Conservation (phyloP, 192 early-diverging fungal genomes). For the Phlyctochytrium planicorne region DNA sequence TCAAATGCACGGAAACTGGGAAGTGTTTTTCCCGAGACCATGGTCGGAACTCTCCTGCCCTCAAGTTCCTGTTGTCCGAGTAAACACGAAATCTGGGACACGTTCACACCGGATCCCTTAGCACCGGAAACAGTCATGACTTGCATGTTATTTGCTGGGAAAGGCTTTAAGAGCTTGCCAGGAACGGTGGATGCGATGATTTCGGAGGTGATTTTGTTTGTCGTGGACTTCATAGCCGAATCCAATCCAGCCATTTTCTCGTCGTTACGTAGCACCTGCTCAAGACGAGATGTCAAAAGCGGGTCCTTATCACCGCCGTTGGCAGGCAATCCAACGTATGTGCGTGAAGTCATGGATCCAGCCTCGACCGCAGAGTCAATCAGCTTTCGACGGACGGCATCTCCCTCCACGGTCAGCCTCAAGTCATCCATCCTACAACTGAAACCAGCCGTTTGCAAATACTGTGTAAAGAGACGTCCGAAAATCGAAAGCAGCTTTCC, state of each 20-base stretch:
- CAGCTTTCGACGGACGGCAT: constrained; percentile 71
- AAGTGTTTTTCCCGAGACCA: constrained; percentile 95
- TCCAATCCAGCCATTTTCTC: constrained; percentile 87
- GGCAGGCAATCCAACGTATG: constrained; percentile 69
- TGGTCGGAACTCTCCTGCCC: constrained; percentile 95
- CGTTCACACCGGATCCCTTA: constrained; percentile 94
- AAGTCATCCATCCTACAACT: constrained; percentile 99
- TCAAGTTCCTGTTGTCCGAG: constrained; percentile 98
- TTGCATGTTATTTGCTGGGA: constrained; percentile 99
- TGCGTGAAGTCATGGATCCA: constrained; percentile 71
- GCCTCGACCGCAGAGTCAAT: constrained; percentile 58
- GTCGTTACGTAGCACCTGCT: constrained; percentile 82
- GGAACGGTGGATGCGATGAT: constrained; percentile 80
- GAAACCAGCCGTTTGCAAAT: constrained; percentile 87
- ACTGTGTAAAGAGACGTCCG: constrained; percentile 86
- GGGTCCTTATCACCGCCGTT: constrained; percentile 39
- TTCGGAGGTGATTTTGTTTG: constrained; percentile 76
- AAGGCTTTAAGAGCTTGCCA: constrained; percentile 66
- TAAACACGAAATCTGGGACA: constrained; percentile 94
- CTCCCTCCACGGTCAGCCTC: constrained; percentile 77
- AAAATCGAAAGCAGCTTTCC: constrained; percentile 89
- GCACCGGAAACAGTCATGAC: constrained; percentile 98
- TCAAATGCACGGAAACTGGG: constrained; percentile 94
- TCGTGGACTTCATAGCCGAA: constrained; percentile 76
- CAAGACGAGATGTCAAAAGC: constrained; percentile 48